Evolutionary conservation across 164 flowering plant species (phyloP).

Genomic region (Stephania cephalantha): DNA sequence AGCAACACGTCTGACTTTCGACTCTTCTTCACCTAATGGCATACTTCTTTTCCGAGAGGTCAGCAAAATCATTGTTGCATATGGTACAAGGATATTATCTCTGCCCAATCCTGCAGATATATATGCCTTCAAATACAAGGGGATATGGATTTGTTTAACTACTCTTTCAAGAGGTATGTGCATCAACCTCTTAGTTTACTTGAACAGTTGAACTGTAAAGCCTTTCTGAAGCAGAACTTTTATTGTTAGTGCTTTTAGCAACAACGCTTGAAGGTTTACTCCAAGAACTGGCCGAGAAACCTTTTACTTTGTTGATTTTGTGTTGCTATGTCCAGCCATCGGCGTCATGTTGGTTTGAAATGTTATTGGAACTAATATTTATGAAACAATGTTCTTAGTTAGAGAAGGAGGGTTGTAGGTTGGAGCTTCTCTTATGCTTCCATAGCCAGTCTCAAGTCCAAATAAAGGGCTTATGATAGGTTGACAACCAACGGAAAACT

Average conservation of each 20-base stretch:
- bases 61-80: constrained; percentile 88
- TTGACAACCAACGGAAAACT: too few relatives aligned
- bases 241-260: neutral
- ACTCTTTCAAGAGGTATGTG: constrained; percentile 77
- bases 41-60: constrained; percentile 98
- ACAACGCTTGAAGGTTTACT: neutral
- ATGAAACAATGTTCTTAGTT: neutral
- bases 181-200: neutral
- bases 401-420: too few relatives aligned
- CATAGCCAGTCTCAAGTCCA: too few relatives aligned
- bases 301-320: neutral
- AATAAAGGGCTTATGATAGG: too few relatives aligned
- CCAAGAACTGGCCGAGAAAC: neutral
- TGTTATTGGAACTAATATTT: neutral
- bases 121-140: constrained; percentile 90
- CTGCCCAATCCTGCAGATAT: constrained; percentile 73
- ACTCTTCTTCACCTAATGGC: constrained; percentile 96
- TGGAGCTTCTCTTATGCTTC: too few relatives aligned
- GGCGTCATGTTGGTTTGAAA: neutral
- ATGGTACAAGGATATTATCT: constrained; percentile 83
- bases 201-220: neutral
- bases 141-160: constrained; percentile 85
- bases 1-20: constrained; percentile 91
- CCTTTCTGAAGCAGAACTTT: too few relatives aligned
- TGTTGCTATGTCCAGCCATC: neutral